Percentiles rank a stretch among this genome's conserved stretches.
phyloP scores from a whole-genome alignment of 805 yeast species.

The Scheffersomyces spartinae region DNA sequence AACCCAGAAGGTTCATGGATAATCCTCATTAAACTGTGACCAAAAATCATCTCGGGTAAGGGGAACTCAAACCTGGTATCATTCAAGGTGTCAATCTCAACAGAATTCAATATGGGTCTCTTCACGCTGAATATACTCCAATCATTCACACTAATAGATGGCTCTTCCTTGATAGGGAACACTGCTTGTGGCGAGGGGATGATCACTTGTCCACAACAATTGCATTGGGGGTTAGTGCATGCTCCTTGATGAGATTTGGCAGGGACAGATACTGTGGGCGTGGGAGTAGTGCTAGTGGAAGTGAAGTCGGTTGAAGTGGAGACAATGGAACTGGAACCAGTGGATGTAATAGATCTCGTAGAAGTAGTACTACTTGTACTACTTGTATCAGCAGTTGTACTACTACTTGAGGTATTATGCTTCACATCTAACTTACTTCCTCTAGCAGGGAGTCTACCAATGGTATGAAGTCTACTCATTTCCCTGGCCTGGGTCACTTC shows the following conservation, averaged over 20 bases:
- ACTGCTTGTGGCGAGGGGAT: conserved; percentile 69
- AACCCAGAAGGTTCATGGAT: conserved; percentile 22
- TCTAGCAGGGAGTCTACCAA: conserved; percentile 20
- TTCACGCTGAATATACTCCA: conserved; percentile 72
- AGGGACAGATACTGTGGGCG: conserved; percentile 23
- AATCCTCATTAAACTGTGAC: conserved; percentile 58
- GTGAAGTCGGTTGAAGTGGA: conserved; percentile 2
- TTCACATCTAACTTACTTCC: neutral
- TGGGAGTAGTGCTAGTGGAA: conserved; percentile 8
- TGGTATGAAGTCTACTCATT: conserved; percentile 40
- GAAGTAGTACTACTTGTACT: conserved; percentile 1
- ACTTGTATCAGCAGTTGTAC: neutral
- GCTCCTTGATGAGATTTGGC: conserved; percentile 27
- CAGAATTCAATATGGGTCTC: conserved; percentile 65
- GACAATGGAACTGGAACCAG: neutral
- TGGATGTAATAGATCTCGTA: conserved; percentile 2
- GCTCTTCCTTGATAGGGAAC: conserved; percentile 50
- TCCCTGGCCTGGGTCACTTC: conserved; percentile 54
- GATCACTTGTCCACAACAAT: conserved; percentile 58
- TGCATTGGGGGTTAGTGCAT: conserved; percentile 39
- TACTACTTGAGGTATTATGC: neutral
- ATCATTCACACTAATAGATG: conserved; percentile 55
- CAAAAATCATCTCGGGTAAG: conserved; percentile 96
- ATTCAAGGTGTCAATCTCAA: conserved; percentile 62
- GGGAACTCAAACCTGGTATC: conserved; percentile 57